Evolutionary conservation across 257 asterid species (phyloP).

Genomic region (Nyctanthes arbortristis): DNA sequence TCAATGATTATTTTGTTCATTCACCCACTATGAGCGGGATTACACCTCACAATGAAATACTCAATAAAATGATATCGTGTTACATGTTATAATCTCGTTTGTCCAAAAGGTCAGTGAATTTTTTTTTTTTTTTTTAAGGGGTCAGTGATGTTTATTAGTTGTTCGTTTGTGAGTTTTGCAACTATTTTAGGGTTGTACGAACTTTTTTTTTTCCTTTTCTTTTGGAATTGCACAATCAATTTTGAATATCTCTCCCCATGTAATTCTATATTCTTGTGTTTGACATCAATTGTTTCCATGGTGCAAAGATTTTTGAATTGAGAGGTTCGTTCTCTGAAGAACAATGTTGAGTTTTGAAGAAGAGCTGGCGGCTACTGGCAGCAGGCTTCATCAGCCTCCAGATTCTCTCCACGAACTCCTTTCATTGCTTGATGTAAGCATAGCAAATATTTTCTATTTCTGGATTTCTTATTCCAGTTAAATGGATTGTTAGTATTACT

Average conservation of each 20-base stretch:
- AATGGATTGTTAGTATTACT: neutral
- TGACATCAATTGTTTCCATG: neutral
- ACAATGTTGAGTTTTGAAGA: slow-evolving; percentile 39
- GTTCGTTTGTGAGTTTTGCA: neutral
- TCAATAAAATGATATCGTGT: no score
- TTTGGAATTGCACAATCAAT: neutral
- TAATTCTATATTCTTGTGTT: neutral
- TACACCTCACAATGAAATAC: no score
- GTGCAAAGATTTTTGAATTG: neutral
- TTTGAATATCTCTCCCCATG: no score
- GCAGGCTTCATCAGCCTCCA: slow-evolving; percentile 63
- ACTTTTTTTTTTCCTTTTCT: neutral
- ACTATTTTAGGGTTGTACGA: neutral
- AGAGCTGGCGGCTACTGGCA: slow-evolving; percentile 66
- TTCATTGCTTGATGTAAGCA: slow-evolving; percentile 74
- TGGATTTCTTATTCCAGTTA: neutral
- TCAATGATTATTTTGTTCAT: no score
- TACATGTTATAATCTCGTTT: no score
- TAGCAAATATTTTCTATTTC: neutral
- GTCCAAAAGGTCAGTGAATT: no score
- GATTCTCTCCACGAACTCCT: slow-evolving; percentile 61
- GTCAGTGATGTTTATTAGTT: no score
- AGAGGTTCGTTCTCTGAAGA: neutral
- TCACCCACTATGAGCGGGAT: no score
- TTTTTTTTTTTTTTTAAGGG: no score